Evolutionary conservation across 75 land plant species (phyloP).

Genomic region (Larix kaempferi): DNA sequence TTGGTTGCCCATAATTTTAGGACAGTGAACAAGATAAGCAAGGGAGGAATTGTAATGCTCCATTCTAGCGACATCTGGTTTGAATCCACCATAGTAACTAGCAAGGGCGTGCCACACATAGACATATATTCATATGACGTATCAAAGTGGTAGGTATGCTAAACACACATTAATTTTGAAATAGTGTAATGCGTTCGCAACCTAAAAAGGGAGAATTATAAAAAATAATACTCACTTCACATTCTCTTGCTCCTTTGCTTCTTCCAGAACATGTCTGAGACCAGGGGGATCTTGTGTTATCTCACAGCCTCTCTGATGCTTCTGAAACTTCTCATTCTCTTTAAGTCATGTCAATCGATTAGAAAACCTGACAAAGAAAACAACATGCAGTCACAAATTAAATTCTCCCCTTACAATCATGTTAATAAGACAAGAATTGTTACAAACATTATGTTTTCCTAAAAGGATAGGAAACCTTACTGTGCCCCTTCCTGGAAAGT

Average conservation of each 20-base stretch:
- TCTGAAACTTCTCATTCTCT: slow-evolving; percentile 87
- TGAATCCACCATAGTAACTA: slow-evolving; percentile 87
- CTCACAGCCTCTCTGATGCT: slow-evolving; percentile 16
- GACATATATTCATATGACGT: slow-evolving; percentile 39
- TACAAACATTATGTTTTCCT: too few species aligned
- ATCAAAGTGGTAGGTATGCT: background rate
- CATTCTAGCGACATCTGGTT: slow-evolving; percentile 45
- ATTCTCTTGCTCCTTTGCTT: slow-evolving; percentile 22
- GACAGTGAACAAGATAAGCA: slow-evolving; percentile 64
- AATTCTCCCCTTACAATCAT: too few species aligned
- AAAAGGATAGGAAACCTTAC: too few species aligned
- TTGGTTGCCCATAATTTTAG: slow-evolving; percentile 50
- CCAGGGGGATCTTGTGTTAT: too few species aligned
- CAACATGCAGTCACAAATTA: too few species aligned
- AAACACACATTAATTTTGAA: background rate
- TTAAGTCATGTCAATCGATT: slow-evolving; percentile 74
- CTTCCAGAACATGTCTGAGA: slow-evolving; percentile 48
- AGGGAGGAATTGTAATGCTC: slow-evolving; percentile 57
- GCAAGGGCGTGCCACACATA: too few species aligned
- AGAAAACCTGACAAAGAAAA: slow-evolving; percentile 41
- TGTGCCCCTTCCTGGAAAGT: too few species aligned
- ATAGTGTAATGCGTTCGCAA: background rate
- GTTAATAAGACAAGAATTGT: too few species aligned
- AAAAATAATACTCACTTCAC: slow-evolving; percentile 35
- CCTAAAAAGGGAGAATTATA: background rate